Conservation (phyloP, 495 filamentous ascomycete genomes). For the Margaritispora aquatica region DNA sequence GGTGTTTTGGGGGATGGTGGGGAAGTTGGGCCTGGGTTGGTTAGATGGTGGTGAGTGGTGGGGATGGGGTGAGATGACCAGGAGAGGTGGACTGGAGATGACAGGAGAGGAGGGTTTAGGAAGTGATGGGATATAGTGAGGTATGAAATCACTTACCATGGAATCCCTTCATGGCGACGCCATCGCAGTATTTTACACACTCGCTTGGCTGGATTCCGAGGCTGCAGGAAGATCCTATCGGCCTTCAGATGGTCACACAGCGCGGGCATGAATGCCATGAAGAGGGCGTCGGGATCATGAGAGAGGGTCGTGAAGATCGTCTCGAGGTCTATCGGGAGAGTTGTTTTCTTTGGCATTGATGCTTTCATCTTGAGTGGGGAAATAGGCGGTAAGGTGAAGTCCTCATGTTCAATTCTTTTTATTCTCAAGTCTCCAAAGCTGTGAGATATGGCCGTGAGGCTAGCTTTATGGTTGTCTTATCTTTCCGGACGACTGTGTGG, state of each 20-base stretch:
- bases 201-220: constrained; percentile 4
- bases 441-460: too few species aligned
- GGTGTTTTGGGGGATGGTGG: neutral
- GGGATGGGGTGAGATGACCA: too few species aligned
- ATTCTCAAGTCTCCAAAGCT: too few species aligned
- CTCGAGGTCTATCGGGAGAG: constrained; percentile 7
- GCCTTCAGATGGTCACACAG: constrained; percentile 11
- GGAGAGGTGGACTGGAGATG: too few species aligned
- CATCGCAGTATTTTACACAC: constrained; percentile 10
- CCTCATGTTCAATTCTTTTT: too few species aligned
- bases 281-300: neutral
- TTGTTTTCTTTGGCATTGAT: neutral
- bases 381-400: too few species aligned
- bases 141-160: too few species aligned
- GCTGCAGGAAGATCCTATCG: constrained; percentile 7
- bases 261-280: constrained; percentile 5
- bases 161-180: constrained; percentile 7
- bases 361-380: neutral
- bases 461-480: too few species aligned
- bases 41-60: too few species aligned
- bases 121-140: too few species aligned
- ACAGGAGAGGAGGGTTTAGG: too few species aligned
- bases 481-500: too few species aligned
- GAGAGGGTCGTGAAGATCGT: constrained; percentile 1
- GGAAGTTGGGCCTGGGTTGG: neutral